phyloP scores from a whole-genome alignment of 164 flowering plant genomes.

The Litsea cubeba region DNA sequence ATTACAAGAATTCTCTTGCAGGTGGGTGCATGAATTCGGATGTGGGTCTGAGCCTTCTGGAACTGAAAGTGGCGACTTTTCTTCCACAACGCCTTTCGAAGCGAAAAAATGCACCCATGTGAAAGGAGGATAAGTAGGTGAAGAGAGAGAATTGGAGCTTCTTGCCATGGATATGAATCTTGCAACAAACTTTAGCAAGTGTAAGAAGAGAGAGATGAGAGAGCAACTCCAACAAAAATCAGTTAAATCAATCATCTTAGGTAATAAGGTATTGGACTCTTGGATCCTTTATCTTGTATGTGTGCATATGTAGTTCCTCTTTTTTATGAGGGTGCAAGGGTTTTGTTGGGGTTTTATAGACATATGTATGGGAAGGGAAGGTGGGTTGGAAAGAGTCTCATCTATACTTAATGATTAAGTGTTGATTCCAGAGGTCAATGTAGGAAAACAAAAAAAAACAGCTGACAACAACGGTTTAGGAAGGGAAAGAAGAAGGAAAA shows the following conservation, averaged over 20 bases:
- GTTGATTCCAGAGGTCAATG: constrained; percentile 15
- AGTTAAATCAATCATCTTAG: constrained; percentile 14
- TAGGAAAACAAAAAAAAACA: not conserved
- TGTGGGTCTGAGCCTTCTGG: not conserved
- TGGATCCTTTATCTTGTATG: not conserved
- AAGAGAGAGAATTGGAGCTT: constrained; percentile 9
- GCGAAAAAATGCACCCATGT: constrained; percentile 5
- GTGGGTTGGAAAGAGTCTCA: no score
- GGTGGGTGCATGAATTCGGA: not conserved
- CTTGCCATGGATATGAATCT: constrained; percentile 18
- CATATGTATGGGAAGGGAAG: not conserved
- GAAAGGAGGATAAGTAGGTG: constrained; percentile 7
- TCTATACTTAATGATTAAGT: not conserved
- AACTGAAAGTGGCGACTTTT: not conserved
- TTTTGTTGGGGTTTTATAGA: not conserved
- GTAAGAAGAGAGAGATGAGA: constrained; percentile 15
- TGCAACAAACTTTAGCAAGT: constrained; percentile 9
- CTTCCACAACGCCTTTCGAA: constrained; percentile 1
- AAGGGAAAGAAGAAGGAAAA: not conserved
- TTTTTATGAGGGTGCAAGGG: not conserved
- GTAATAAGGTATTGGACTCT: not conserved
- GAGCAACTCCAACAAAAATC: constrained; percentile 24
- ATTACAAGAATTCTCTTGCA: no score
- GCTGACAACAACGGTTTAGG: constrained; percentile 3
- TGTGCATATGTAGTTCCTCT: not conserved